Percentiles rank a stretch among this genome's conserved stretches.
Conservation (phyloP, 1,139 yeast species). For the Suhomyces panamericanus region DNA sequence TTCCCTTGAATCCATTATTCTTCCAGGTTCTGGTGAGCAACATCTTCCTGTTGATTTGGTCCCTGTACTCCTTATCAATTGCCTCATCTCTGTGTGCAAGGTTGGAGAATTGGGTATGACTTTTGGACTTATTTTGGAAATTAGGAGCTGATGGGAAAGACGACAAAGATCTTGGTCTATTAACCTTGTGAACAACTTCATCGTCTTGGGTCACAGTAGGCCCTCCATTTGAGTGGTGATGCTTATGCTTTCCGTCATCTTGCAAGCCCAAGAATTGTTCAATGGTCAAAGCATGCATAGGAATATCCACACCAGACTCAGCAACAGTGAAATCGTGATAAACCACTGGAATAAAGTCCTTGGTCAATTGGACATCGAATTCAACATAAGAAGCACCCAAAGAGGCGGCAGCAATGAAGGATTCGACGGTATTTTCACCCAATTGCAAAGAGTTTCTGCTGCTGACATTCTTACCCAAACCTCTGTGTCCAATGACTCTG, state of each 20-base stretch:
- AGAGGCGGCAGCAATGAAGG: constrained; percentile 95
- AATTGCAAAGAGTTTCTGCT: constrained; percentile 78
- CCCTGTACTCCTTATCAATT: constrained; percentile 38
- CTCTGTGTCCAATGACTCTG: constrained; percentile 95
- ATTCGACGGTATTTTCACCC: constrained; percentile 95
- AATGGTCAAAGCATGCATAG: constrained; percentile 88
- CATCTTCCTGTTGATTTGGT: constrained; percentile 64
- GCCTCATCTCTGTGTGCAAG: constrained; percentile 25
- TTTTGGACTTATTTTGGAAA: constrained; percentile 15
- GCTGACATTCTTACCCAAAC: constrained; percentile 82
- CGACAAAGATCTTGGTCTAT: constrained; percentile 44
- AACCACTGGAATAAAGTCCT: constrained; percentile 87
- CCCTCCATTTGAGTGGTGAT: constrained; percentile 11
- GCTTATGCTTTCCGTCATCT: constrained; percentile 20
- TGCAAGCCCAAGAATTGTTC: constrained; percentile 83
- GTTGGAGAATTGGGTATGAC: constrained; percentile 13
- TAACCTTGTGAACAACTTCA: constrained; percentile 33
- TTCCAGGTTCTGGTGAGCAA: constrained; percentile 85
- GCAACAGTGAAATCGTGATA: constrained; percentile 96
- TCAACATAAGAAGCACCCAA: constrained; percentile 92
- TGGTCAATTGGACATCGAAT: constrained; percentile 96
- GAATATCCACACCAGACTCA: constrained; percentile 94
- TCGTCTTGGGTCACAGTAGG: constrained; percentile 37
- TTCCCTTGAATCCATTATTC: constrained; percentile 85
- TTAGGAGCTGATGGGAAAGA: constrained; percentile 38